A percentile compares a stretch with the other conserved stretches of the same genome.
phyloP scores from a whole-genome alignment of 176 grass and related monocot genomes.

The Aegilops tauschii region DNA sequence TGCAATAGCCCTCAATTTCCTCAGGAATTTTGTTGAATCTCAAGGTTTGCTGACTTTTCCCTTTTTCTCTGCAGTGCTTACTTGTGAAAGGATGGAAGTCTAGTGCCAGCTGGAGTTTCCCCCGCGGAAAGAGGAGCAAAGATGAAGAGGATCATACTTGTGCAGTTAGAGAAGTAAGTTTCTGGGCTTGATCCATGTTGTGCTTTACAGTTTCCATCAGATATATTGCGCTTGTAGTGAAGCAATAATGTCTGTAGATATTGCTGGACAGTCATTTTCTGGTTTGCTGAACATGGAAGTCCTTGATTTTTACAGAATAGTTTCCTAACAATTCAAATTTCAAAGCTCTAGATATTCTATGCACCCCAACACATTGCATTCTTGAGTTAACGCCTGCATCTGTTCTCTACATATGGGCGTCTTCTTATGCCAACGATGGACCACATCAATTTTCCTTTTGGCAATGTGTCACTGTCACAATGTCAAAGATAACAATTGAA shows the following conservation, averaged over 20 bases:
- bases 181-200: slow-evolving; percentile 4
- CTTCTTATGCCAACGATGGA: not conserved
- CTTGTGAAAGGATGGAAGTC: slow-evolving; percentile 98
- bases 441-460: not conserved
- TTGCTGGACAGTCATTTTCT: not conserved
- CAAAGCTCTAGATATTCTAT: not conserved
- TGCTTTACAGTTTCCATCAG: not conserved
- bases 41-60: not conserved
- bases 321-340: not conserved
- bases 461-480: not conserved
- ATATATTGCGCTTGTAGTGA: not conserved
- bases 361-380: not conserved
- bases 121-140: slow-evolving; percentile 96
- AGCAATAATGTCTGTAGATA: not conserved
- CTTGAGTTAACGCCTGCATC: not conserved
- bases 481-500: slow-evolving; percentile 15
- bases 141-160: slow-evolving; percentile 93
- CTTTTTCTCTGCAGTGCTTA: slow-evolving; percentile 61
- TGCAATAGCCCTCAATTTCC: not conserved
- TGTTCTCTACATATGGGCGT: not conserved
- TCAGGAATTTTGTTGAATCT: not conserved
- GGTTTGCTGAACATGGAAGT: not conserved
- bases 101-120: slow-evolving; percentile 94
- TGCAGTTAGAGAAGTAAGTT: slow-evolving; percentile 90
- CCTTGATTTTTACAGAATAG: not conserved